Evolutionary conservation across 148 eudicot genomes (phyloP), one percentile per base, ranked within the genome.

Genomic region (Euryodendron excelsum): DNA sequence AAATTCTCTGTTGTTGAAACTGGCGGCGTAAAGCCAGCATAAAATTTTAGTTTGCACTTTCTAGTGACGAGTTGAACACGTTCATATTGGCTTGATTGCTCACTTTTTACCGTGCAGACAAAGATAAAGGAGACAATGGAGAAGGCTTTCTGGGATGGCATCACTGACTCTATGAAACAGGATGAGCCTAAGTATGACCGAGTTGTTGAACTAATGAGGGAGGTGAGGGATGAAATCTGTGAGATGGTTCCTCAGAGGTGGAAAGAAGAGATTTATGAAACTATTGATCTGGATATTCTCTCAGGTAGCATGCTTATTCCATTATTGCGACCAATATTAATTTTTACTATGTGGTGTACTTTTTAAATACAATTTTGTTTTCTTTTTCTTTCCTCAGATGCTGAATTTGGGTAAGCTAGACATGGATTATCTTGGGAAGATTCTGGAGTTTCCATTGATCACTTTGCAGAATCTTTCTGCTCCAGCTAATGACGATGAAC

Each of bases 91-190:
- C 72, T 73, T 78, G 33, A 20, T 50, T 44, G 11, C 34, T 21
- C 44, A 61, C 47, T 41, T 63, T 73, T 80, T 23, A 45, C 14
- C 39, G 10, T 78, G 60, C 86, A 93, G 98, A 80, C 72, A 48
- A 86, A 83, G 86, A 59, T 96, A 21, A 89, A 84, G 81, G 90
- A 89, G 76, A 87, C 93, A 15, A 91, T 93, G 97, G 93, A 93
- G 79, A 93, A 90, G 41, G 99, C 94, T 37, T 96, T 93, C 80
- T 93, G 99, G 99, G 99, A 96, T 85, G 88, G 93, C 59, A 61
- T 96, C 79, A 85, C 82, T 53, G 93, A 89, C 31, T 89, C 98
- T 15, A 81, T 93, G 84, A 88, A 86, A 80, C 88, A 89, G 81
- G 90, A 91, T 83, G 83, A 89, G 52, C 90, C 93, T 31, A 88